These are phyloP conservation scores for Eucalyptus pumila DNA, from an alignment of 345 rosid genomes.

Conservation along the genomic window DNA sequence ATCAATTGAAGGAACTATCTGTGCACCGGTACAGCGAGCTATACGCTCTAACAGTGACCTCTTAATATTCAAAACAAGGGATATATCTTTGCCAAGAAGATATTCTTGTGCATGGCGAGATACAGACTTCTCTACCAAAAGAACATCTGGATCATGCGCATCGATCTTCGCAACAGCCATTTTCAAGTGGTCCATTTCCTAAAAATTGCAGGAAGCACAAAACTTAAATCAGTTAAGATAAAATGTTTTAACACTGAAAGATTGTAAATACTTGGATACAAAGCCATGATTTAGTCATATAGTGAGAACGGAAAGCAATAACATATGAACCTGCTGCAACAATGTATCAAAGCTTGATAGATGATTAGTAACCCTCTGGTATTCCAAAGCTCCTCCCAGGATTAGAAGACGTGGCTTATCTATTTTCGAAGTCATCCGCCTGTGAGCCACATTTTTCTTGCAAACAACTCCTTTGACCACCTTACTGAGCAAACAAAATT, in stretches of 20 bases:
- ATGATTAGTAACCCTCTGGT: slow-evolving; percentile 84
- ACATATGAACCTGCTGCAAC: slow-evolving; percentile 68
- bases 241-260: background rate
- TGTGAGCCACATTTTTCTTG: slow-evolving; percentile 96
- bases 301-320: background rate
- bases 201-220: background rate
- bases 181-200: slow-evolving; percentile 99
- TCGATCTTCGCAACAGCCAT: slow-evolving; percentile 94
- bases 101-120: slow-evolving; percentile 91
- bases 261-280: background rate
- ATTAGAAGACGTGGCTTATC: slow-evolving; percentile 84
- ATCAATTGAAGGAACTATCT: slow-evolving; percentile 83
- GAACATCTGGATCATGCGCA: slow-evolving; percentile 75
- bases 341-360: slow-evolving; percentile 91
- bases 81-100: slow-evolving; percentile 84
- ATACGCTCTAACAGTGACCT: slow-evolving; percentile 88
- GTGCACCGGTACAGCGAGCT: slow-evolving; percentile 94
- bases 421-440: slow-evolving; percentile 77
- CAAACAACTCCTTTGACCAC: slow-evolving; percentile 96
- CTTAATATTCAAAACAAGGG: slow-evolving; percentile 89
- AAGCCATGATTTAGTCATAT: background rate
- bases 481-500: slow-evolving; percentile 35
- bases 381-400: slow-evolving; percentile 94
- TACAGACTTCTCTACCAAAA: slow-evolving; percentile 95
- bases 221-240: background rate